Percentiles rank a stretch among this genome's conserved stretches.
phyloP scores from a whole-genome alignment of 441 rosid genomes.

The Populus hybrid region DNA sequence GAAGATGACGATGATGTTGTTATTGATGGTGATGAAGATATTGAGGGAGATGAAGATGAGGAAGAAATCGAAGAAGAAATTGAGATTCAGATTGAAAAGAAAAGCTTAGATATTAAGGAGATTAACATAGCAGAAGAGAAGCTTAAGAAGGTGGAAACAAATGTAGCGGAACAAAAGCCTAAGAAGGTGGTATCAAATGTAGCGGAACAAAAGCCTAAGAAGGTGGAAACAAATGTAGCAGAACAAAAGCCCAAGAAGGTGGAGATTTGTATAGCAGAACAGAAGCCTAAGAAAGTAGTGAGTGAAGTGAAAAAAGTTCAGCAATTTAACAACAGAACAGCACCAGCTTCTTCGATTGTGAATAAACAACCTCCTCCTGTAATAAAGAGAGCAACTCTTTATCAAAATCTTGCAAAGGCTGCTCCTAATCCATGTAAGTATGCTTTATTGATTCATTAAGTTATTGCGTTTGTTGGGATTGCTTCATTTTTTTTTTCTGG shows the following conservation, averaged over 20 bases:
- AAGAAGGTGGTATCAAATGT: no score
- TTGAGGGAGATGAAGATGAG: slow-evolving; percentile 24
- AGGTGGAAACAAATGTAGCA: slow-evolving; percentile 38
- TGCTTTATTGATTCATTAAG: background rate
- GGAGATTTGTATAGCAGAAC: slow-evolving; percentile 35
- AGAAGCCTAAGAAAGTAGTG: slow-evolving; percentile 14
- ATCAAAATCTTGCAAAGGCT: slow-evolving; percentile 36
- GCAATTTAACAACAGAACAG: slow-evolving; percentile 39
- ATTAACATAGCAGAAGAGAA: slow-evolving; percentile 34
- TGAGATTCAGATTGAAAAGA: slow-evolving; percentile 37
- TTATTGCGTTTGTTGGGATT: background rate
- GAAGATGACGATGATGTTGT: no score
- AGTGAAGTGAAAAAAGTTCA: slow-evolving; percentile 31
- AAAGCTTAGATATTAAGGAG: slow-evolving; percentile 49
- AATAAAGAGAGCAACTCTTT: slow-evolving; percentile 36
- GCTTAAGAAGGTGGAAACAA: no score
- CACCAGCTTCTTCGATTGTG: slow-evolving; percentile 38
- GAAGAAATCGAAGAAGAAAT: no score
- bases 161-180: no score
- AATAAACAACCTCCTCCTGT: slow-evolving; percentile 49
- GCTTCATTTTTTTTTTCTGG: no score
- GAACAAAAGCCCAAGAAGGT: slow-evolving; percentile 20
- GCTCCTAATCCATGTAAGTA: slow-evolving; percentile 18
- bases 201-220: no score
- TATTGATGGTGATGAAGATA: slow-evolving; percentile 22